Evolutionary conservation across 2,329 filamentous ascomycete species (phyloP).

Genomic region (Fusarium brevicatenulatum): DNA sequence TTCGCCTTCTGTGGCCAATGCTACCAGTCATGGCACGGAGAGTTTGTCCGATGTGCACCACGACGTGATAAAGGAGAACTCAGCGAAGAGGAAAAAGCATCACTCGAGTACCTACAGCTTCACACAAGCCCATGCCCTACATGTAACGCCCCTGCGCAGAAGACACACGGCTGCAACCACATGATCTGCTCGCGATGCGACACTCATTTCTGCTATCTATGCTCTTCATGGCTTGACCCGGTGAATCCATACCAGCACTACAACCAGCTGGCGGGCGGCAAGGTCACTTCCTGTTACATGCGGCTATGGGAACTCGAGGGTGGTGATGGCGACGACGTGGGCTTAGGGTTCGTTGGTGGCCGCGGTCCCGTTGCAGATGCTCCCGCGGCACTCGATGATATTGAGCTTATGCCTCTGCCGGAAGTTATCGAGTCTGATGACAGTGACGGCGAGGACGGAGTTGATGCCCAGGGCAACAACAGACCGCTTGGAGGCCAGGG

Average conservation of each 20-base stretch:
- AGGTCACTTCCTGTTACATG: constrained; percentile 77
- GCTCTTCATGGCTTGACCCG: constrained; percentile 84
- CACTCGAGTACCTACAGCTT: constrained; percentile 81
- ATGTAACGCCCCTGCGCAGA: constrained; percentile 85
- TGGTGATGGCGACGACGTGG: constrained; percentile 73
- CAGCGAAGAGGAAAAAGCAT: constrained; percentile 85
- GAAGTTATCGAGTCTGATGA: constrained; percentile 50
- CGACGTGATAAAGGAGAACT: constrained; percentile 75
- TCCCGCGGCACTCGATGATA: constrained; percentile 22
- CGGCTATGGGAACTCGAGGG: constrained; percentile 90
- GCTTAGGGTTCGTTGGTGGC: constrained; percentile 56
- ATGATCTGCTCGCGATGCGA: constrained; percentile 93
- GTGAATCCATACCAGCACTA: constrained; percentile 90
- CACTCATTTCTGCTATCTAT: constrained; percentile 96
- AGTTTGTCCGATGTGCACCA: constrained; percentile 75
- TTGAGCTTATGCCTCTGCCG: constrained; percentile 33
- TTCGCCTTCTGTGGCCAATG: constrained; percentile 86
- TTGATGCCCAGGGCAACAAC: constrained; percentile 32
- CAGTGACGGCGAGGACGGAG: constrained; percentile 47
- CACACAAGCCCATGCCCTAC: constrained; percentile 92
- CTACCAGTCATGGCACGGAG: constrained; percentile 88
- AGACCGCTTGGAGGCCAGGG: constrained; percentile 43
- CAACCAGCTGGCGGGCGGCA: constrained; percentile 68
- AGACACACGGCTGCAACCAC: constrained; percentile 94
- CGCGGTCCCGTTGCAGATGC: constrained; percentile 30